Conservation (phyloP, 2,329 filamentous ascomycete species). For the Diaporthe humulicola region DNA sequence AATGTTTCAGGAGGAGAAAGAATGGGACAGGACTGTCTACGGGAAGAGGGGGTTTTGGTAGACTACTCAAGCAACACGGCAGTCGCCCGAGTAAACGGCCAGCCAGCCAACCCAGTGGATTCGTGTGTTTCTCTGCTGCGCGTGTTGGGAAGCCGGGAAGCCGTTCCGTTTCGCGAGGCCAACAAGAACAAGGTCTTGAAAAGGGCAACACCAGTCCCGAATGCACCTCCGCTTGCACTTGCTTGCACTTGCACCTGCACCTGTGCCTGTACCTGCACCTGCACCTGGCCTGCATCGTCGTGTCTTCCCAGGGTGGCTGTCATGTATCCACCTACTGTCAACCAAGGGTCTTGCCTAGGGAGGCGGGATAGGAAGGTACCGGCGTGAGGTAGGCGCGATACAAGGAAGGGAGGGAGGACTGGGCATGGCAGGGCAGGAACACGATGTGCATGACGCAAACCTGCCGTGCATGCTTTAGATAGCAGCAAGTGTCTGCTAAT, state of each 20-base stretch:
- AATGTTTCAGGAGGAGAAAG: conserved; percentile 25
- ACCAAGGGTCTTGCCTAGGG: no score
- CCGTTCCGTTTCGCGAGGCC: conserved; percentile 17
- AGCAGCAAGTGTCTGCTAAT: not conserved
- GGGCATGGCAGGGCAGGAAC: not conserved
- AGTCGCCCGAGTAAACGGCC: conserved; percentile 19
- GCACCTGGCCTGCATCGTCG: not conserved
- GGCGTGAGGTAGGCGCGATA: not conserved
- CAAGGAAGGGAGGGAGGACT: not conserved
- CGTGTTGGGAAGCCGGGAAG: conserved; percentile 15
- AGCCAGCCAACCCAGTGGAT: not conserved
- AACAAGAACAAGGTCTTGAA: not conserved
- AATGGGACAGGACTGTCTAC: not conserved
- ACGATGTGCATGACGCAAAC: conserved; percentile 16
- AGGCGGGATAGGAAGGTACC: conserved; percentile 3
- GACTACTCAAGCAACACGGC: not conserved
- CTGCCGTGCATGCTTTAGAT: not conserved
- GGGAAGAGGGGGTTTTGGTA: not conserved
- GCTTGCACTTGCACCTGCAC: not conserved
- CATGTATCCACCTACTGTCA: not conserved
- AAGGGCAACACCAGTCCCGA: not conserved
- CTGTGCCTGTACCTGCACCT: not conserved
- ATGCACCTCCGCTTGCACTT: not conserved
- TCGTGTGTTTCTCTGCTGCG: not conserved
- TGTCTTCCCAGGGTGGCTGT: not conserved